Base-by-base conservation (phyloP, 2,329 filamentous ascomycete species). In the Dothidotthia symphoricarpi region DNA sequence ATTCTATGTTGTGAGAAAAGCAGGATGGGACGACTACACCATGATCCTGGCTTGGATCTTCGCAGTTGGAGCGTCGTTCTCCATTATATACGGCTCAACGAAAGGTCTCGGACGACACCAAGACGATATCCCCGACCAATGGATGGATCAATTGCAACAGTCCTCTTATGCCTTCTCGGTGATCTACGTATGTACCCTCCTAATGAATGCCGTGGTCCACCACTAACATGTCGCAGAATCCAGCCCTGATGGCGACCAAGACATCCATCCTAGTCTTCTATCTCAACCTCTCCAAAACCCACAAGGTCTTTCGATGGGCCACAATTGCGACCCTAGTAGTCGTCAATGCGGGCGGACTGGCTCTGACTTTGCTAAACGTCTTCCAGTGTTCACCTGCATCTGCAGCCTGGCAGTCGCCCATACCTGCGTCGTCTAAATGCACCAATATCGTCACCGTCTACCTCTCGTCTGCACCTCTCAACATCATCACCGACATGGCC, bases 181-280 rank as follows among this genome's bases (percentile, higher is more conserved):
- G 16, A 68, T 83, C 33, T 82, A 83, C 64, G 71, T 78, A 61
- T 45, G 71, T 67, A 24, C 26, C 15, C 24, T 27, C 28, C 14
- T 44, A 15, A 4, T 32, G 12, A 33, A 27, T 34, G 30, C 11
- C n/a, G n/a, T n/a, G n/a, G n/a, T n/a, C 35, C 24, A 9, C 32
- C 19, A 33, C 43, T 64, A 36, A 61, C 29, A 48, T 41, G 35
- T 34, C 24, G n/a, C 55, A 90, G 82, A 94, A 95, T 60, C 89
- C 89, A 10, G 85, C 87, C 3, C 74, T 95, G 39, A 94, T 95
- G 87, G 82, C 85, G 3, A 88, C 88, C 34, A 96, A 96, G 69
- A 89, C 87, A 0, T 94, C 88, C n/a, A 87, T 96, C 54, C 75
- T 96, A 41, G 76, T 93, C 36, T 96, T 96, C 67, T 96, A 94